Evolutionary conservation across 2,329 filamentous ascomycete species (phyloP).

Genomic region (Volutella citrinella): DNA sequence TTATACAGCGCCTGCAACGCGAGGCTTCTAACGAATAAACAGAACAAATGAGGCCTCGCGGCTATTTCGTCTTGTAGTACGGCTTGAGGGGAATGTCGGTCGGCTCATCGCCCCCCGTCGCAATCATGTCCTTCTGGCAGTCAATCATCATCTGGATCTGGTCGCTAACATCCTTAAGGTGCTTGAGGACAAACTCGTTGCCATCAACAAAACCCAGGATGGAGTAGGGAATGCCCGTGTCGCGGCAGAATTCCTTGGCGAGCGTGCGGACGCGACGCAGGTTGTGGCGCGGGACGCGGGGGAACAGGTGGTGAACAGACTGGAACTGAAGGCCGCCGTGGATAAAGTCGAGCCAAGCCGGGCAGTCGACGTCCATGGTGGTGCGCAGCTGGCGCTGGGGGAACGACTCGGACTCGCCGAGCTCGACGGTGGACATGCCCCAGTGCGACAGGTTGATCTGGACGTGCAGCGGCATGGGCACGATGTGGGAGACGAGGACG

Average conservation of each 20-base stretch:
- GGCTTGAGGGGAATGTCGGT: too few species aligned
- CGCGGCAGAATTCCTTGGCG: constrained; percentile 62
- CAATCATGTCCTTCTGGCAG: constrained; percentile 53
- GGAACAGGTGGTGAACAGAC: constrained; percentile 68
- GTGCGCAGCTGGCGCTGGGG: constrained; percentile 67
- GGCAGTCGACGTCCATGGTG: constrained; percentile 73
- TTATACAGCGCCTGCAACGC: too few species aligned
- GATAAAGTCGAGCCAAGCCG: constrained; percentile 68
- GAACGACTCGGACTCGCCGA: constrained; percentile 64
- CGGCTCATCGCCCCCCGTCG: too few species aligned
- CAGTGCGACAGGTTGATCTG: constrained; percentile 73
- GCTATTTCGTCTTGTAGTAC: too few species aligned
- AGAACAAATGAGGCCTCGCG: too few species aligned
- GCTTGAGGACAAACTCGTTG: constrained; percentile 49
- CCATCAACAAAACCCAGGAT: constrained; percentile 61
- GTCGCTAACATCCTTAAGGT: constrained; percentile 56
- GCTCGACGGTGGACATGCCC: constrained; percentile 66
- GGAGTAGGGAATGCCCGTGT: constrained; percentile 61
- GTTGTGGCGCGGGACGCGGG: constrained; percentile 67
- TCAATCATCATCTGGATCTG: constrained; percentile 59
- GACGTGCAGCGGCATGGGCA: constrained; percentile 67
- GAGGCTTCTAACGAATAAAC: too few species aligned
- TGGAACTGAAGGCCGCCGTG: constrained; percentile 74
- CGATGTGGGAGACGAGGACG: constrained; percentile 60
- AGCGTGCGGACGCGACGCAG: constrained; percentile 57